A percentile compares a stretch with the other conserved stretches of the same genome.
phyloP scores from a whole-genome alignment of 768 basidiomycete species.

The Pisolithus albus region DNA sequence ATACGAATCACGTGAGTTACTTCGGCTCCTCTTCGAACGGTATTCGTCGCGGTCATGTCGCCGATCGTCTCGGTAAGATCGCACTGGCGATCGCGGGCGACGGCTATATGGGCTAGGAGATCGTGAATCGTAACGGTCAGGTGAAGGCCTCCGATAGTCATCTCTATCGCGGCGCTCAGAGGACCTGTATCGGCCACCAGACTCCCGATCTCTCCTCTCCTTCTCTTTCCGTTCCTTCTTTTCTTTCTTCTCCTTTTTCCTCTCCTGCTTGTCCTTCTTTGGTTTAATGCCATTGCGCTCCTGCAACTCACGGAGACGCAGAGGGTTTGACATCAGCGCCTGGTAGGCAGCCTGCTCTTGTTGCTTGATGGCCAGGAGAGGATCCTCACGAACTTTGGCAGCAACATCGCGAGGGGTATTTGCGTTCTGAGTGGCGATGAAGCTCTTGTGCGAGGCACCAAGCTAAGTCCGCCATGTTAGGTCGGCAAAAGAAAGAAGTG shows the following conservation, averaged over 20 bases:
- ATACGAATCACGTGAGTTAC: constrained; percentile 24
- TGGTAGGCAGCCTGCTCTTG: constrained; percentile 94
- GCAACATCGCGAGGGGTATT: constrained; percentile 84
- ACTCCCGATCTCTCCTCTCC: constrained; percentile 20
- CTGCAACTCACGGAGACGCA: constrained; percentile 76
- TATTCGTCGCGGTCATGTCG: constrained; percentile 11
- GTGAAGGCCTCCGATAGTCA: constrained; percentile 21
- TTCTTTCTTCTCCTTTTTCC: constrained; percentile 48
- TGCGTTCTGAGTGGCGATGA: constrained; percentile 92
- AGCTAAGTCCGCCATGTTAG: constrained; percentile 37
- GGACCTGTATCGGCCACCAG: constrained; percentile 24
- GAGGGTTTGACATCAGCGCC: constrained; percentile 77
- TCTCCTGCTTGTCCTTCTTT: constrained; percentile 67
- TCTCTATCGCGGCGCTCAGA: constrained; percentile 10
- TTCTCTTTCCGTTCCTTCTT: constrained; percentile 34
- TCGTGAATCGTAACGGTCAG: constrained; percentile 25
- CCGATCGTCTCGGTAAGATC: constrained; percentile 15
- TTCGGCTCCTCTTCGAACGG: constrained; percentile 21
- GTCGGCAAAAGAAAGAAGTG: constrained; percentile 8
- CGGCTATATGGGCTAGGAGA: constrained; percentile 42
- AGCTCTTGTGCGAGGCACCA: constrained; percentile 84
- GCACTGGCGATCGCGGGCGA: constrained; percentile 43
- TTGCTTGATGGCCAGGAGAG: constrained; percentile 93
- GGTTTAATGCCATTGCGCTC: constrained; percentile 75
- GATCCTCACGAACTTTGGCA: constrained; percentile 94